phyloP scores from a whole-genome alignment of 768 basidiomycete genomes.

The Erythrobasidium yunnanense region DNA sequence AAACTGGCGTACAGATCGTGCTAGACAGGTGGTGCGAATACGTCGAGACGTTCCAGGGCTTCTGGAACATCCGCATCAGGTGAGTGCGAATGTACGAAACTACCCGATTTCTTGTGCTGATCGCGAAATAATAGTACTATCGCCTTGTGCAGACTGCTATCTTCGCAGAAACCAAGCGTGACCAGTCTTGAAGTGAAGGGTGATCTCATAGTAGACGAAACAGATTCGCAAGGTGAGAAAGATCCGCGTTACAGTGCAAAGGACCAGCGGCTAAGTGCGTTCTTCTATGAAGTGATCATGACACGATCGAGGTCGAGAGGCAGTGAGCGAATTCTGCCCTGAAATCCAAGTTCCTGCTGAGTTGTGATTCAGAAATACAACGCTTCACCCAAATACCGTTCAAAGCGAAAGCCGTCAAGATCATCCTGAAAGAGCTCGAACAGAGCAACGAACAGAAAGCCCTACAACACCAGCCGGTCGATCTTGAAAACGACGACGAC shows the following conservation, averaged over 20 bases:
- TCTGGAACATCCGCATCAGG: slow-evolving; percentile 78
- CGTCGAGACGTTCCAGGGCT: slow-evolving; percentile 84
- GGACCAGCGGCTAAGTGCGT: neutral
- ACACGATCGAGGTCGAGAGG: slow-evolving; percentile 80
- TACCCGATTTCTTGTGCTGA: neutral
- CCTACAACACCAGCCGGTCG: slow-evolving; percentile 17
- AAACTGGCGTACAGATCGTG: slow-evolving; percentile 70
- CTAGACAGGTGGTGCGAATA: slow-evolving; percentile 90
- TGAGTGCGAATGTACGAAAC: slow-evolving; percentile 29
- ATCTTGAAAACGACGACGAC: slow-evolving; percentile 9
- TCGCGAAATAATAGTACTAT: slow-evolving; percentile 50
- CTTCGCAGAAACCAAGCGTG: slow-evolving; percentile 56
- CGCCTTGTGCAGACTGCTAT: slow-evolving; percentile 64
- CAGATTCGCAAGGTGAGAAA: slow-evolving; percentile 65
- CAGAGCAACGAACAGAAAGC: slow-evolving; percentile 50
- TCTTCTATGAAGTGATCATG: slow-evolving; percentile 60
- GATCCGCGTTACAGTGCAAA: neutral
- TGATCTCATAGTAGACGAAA: slow-evolving; percentile 72
- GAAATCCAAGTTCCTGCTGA: neutral
- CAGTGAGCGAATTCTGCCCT: slow-evolving; percentile 49
- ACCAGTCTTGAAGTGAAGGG: slow-evolving; percentile 70
- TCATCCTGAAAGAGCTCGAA: slow-evolving; percentile 72
- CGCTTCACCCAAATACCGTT: slow-evolving; percentile 77
- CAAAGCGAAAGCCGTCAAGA: slow-evolving; percentile 82
- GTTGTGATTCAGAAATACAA: slow-evolving; percentile 55